Base-by-base conservation (phyloP, 306 rosid genomes). In the Canavalia ensiformis region DNA sequence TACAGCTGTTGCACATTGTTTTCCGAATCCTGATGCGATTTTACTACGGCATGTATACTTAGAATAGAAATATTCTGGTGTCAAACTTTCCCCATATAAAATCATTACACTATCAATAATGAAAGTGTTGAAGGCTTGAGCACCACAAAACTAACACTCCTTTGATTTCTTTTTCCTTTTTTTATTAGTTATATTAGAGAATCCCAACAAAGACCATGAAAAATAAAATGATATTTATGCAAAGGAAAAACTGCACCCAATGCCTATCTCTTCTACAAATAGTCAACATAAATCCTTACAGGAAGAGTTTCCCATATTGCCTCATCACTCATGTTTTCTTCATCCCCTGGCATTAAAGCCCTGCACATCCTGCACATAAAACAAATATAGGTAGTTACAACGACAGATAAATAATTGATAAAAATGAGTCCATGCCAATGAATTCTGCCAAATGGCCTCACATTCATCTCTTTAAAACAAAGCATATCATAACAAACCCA, bases 291-390 rank as follows among this genome's bases (percentile, higher is more conserved):
- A 78, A 84, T 65, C 54, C 98, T 86, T 88, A 94, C 98, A 76
- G 98, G 98, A 87, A 94, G 97, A 6, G 94, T 91, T 84, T 92
- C 98, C 99, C 99, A 94, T 83, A 96, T 88, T 78, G 99, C 91
- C 85, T 88, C 97, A 49, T 93, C 98, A 68, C 89, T 93, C 94
- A 96, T 80, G 92, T 82, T 88, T 47, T 92, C 99, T 81, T 92
- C 97, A 74, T 93, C 98, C 54, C 97, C 99, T 28, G 98, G 98
- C 98, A 96, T 87, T 47, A 93, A 87, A 89, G 99, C 94, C 92
- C 83, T 92, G 69, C 98, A 96, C 98, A 96, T 96, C 84, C 99
- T 96, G 91, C 84, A 83, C 67, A 69, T 68, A 58, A 82, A 76
- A 78, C 30, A 28, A 67, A 52, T 39, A 65, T 39, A 9, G 51